Base-by-base conservation (phyloP, 495 filamentous ascomycete genomes). In the Hypomontagnella monticulosa region DNA sequence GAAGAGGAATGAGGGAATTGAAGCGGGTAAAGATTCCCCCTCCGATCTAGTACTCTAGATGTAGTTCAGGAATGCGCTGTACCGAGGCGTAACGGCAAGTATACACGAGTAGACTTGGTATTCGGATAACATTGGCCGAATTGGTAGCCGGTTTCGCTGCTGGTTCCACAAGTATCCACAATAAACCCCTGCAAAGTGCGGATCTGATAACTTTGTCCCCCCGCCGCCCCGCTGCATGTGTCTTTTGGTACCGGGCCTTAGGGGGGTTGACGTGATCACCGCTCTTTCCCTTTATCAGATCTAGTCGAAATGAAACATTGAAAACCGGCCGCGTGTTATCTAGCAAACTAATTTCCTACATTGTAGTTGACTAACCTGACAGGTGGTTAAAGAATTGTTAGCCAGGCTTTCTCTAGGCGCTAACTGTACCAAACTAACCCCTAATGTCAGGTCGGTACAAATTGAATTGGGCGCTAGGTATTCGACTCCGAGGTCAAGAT, bases 191-290 rank as follows among this genome's bases (percentile, higher is more conserved):
- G 62, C 34, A 66, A 57, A 20, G 33, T 59, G 63, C 70, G 70
- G 70, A 72, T 72, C 70, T 67, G 70, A 72, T 72, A 72, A 72
- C 58, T 48, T 40, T 67, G 52, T 59, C 50, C 44, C 44, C 61
- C 66, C 50, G 40, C 49, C 3, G 37, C 58, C 58, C 58, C 58
- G 50, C 65, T 19, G 23, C 33, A 11, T 40, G 50, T 40, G 3
- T 55, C 38, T 1, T 60, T 46, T 46, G 18, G 47, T 43, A 2
- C 15, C 41, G 15, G 11, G n/a, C n/a, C n/a, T n/a, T n/a, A n/a
- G n/a, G n/a, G n/a, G n/a, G n/a, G 30, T 49, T 63, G 59, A 69
- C 55, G 66, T 63, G 66, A 69, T 56, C 59, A 56, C 55, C 66
- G 60, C 60, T 42, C 14, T 49, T 58, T 52, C 20, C 36, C 56